Percentiles rank a stretch among this genome's conserved stretches.
These are phyloP conservation scores for Solioccasus polychromus DNA, from an alignment of 768 basidiomycete genomes.

Conservation along the genomic window DNA sequence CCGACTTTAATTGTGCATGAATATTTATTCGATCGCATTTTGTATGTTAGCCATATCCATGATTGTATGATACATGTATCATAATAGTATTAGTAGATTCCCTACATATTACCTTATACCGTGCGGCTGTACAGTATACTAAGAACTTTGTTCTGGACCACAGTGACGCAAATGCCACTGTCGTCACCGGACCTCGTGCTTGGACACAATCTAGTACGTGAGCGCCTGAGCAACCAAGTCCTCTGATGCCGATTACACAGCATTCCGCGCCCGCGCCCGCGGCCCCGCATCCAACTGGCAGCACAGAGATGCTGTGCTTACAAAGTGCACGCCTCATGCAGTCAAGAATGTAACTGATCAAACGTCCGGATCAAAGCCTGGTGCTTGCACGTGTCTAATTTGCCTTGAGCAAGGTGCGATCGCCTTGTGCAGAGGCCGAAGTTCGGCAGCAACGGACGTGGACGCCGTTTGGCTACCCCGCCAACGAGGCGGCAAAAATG, in stretches of 20 bases:
- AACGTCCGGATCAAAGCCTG: conserved; percentile 16
- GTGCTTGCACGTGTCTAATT: conserved; percentile 14
- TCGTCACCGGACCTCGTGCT: too few species aligned
- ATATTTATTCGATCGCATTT: conserved; percentile 8
- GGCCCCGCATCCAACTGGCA: conserved; percentile 1
- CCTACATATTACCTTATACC: too few species aligned
- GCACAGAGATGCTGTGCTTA: neutral
- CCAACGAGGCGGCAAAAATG: conserved; percentile 13
- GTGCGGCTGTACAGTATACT: too few species aligned
- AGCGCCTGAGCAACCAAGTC: neutral
- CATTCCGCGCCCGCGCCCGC: too few species aligned
- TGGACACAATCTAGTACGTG: neutral
- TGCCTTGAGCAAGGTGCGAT: conserved; percentile 8
- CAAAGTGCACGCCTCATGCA: conserved; percentile 12
- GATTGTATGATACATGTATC: conserved; percentile 8
- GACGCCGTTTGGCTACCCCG: conserved; percentile 6
- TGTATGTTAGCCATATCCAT: conserved; percentile 17
- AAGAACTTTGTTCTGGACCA: too few species aligned
- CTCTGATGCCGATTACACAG: neutral
- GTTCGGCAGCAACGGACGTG: conserved; percentile 17
- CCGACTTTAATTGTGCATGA: neutral
- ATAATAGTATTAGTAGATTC: neutral
- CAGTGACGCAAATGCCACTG: too few species aligned
- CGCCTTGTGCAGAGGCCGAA: conserved; percentile 14
- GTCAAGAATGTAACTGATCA: conserved; percentile 13